Conservation (phyloP, 1,284 basidiomycete species). For the Afroboletus lepidellus region DNA sequence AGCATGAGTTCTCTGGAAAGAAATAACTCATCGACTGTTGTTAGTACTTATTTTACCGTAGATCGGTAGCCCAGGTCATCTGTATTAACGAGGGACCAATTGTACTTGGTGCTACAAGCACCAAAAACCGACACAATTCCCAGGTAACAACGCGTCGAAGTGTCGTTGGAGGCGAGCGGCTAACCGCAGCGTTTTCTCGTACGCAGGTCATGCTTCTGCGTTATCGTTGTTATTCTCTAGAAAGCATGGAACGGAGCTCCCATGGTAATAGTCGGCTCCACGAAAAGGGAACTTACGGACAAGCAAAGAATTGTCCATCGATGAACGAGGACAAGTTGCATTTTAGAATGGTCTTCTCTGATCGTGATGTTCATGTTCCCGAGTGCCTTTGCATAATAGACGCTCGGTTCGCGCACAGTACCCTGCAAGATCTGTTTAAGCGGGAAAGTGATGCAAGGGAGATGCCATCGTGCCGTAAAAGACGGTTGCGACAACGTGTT, state of each 20-base stretch:
- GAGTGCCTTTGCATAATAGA: background rate
- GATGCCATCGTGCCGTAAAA: background rate
- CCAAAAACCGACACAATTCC: too few relatives aligned
- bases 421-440: background rate
- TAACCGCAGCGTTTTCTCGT: background rate
- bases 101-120: too few relatives aligned
- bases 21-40: too few relatives aligned
- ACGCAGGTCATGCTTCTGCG: background rate
- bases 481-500: background rate
- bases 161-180: background rate
- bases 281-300: background rate
- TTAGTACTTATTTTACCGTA: too few relatives aligned
- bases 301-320: background rate
- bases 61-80: too few relatives aligned
- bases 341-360: background rate
- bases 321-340: background rate
- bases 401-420: background rate
- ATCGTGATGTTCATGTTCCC: background rate
- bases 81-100: too few relatives aligned
- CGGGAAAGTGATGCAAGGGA: background rate
- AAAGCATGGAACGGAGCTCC: background rate
- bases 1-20: too few relatives aligned
- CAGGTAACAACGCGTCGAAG: background rate
- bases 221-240: background rate
- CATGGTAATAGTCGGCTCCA: too few relatives aligned